phyloP scores from a whole-genome alignment of 257 asterid species.

The Linderniella brevidens region DNA sequence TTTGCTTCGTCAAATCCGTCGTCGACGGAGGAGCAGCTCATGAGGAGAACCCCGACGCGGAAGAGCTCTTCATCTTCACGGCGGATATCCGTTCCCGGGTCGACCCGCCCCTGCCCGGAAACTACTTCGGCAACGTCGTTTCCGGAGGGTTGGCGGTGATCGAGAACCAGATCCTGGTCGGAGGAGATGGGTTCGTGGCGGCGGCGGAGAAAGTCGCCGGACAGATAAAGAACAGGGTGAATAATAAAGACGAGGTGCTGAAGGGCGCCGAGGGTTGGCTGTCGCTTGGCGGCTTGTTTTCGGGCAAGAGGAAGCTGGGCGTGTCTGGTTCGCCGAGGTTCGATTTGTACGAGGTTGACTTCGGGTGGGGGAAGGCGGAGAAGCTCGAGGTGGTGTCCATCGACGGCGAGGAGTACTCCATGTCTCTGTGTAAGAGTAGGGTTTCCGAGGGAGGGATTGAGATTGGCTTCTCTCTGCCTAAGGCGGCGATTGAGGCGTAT shows the following conservation, averaged over 20 bases:
- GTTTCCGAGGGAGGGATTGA: conserved; percentile 22
- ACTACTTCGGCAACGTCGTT: conserved; percentile 27
- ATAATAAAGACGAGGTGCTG: conserved; percentile 12
- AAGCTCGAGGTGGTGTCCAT: conserved; percentile 23
- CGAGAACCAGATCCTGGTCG: conserved; percentile 12
- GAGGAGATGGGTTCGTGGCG: conserved; percentile 13
- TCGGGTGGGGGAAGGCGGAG: conserved; percentile 27
- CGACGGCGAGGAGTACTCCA: conserved; percentile 19
- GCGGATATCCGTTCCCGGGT: conserved; percentile 26
- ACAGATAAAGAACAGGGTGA: conserved; percentile 12
- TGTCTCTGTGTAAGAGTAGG: conserved; percentile 23
- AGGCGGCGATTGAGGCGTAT: conserved; percentile 14
- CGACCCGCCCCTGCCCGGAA: conserved; percentile 22
- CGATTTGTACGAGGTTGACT: conserved; percentile 20
- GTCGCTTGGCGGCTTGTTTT: background rate
- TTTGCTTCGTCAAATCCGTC: conserved; percentile 20
- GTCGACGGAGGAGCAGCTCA: conserved; percentile 10
- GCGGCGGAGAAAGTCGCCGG: conserved; percentile 20
- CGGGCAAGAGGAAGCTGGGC: conserved; percentile 14
- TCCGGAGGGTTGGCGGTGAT: conserved; percentile 1
- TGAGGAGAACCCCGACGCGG: conserved; percentile 11
- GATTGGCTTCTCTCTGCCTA: conserved; percentile 22
- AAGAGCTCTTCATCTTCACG: conserved; percentile 19
- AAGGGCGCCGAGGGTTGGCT: conserved; percentile 20
- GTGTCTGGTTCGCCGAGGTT: conserved; percentile 30